phyloP scores from a whole-genome alignment of 257 asterid species.

The Solanum lycopersicoides region DNA sequence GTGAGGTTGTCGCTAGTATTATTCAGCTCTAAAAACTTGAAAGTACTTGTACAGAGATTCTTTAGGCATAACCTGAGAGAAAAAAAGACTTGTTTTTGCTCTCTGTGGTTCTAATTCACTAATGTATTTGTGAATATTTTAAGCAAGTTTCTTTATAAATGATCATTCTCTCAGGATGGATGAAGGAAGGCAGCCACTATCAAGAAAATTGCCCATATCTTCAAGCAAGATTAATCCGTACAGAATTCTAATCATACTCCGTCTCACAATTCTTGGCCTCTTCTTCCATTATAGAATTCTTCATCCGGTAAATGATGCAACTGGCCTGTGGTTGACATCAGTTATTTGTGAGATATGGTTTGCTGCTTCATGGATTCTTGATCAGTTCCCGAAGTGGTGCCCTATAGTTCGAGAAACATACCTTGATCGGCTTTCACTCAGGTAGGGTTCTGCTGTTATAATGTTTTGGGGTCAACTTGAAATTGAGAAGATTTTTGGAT shows the following conservation, averaged over 20 bases:
- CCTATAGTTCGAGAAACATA: constrained; percentile 84
- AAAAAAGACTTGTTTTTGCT: neutral
- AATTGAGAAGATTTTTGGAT: neutral
- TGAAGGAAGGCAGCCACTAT: constrained; percentile 91
- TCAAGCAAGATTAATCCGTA: constrained; percentile 89
- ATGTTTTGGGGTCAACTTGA: neutral
- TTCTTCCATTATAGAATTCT: constrained; percentile 82
- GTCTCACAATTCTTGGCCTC: constrained; percentile 68
- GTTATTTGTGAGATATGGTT: constrained; percentile 96
- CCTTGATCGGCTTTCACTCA: constrained; percentile 81
- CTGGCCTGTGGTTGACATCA: constrained; percentile 81
- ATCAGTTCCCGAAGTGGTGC: constrained; percentile 92
- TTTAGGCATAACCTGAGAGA: neutral
- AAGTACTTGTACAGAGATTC: neutral
- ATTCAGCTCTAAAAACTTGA: neutral
- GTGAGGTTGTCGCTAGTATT: neutral
- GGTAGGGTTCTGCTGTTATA: constrained; percentile 23
- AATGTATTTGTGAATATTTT: neutral
- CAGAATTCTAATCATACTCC: constrained; percentile 62
- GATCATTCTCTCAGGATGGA: constrained; percentile 57
- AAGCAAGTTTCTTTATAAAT: neutral
- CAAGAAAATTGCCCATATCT: constrained; percentile 72
- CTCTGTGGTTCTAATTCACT: neutral
- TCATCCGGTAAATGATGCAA: constrained; percentile 76
- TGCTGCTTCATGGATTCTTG: constrained; percentile 85